Evolutionary conservation across 345 rosid genomes (phyloP).

Genomic region (Cardamine occulta): DNA sequence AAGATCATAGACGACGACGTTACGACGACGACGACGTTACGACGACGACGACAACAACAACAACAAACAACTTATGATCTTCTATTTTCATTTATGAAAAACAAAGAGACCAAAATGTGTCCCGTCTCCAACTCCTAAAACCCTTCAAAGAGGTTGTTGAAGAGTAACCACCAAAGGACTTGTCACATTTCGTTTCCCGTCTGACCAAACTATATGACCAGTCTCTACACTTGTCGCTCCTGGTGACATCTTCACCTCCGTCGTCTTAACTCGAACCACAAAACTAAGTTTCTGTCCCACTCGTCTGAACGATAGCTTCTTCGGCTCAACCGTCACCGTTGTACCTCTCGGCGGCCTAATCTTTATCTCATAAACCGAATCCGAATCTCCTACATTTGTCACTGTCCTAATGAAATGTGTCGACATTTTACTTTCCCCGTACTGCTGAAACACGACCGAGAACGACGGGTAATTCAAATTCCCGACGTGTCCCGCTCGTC

Average conservation of each 20-base stretch:
- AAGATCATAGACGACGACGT: conserved; percentile 20
- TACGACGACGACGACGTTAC: conserved; percentile 11
- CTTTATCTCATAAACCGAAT: conserved; percentile 54
- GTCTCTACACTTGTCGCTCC: conserved; percentile 62
- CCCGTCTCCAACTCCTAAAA: conserved; percentile 26
- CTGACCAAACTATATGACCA: conserved; percentile 83
- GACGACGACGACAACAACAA: neutral
- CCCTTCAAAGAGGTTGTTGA: conserved; percentile 81
- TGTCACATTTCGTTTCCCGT: conserved; percentile 75
- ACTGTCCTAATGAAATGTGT: conserved; percentile 77
- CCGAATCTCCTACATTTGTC: conserved; percentile 77
- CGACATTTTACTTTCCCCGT: conserved; percentile 61
- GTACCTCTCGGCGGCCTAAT: conserved; percentile 67
- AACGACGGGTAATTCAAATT: conserved; percentile 85
- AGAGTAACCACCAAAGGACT: conserved; percentile 86
- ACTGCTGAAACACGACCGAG: conserved; percentile 67
- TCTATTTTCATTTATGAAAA: conserved; percentile 16
- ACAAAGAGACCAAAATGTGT: conserved; percentile 33
- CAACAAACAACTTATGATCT: conserved; percentile 17
- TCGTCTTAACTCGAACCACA: conserved; percentile 58
- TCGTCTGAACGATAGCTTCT: conserved; percentile 61
- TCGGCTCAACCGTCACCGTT: conserved; percentile 62
- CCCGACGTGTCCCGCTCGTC: conserved; percentile 69
- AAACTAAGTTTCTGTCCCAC: conserved; percentile 77
- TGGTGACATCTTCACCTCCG: conserved; percentile 54